Base-by-base conservation (phyloP, 2,329 filamentous ascomycete genomes). In the Alternaria sp. region DNA sequence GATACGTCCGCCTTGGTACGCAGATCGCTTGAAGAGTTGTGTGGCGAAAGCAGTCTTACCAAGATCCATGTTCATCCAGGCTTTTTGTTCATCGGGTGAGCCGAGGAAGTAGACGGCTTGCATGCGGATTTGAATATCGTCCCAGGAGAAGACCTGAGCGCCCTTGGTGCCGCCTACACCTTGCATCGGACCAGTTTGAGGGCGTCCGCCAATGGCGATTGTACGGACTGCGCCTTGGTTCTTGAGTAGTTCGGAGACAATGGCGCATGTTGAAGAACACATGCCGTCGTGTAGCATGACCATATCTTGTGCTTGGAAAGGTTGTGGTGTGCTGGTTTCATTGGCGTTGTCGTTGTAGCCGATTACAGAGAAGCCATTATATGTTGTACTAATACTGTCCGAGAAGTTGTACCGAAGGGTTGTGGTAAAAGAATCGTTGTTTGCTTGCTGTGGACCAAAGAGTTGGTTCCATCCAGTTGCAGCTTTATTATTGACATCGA, bases 231-330 rank as follows among this genome's bases (percentile, higher is more conserved):
- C 78, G 10, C 75, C 81, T 71, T 82, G 80, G 50, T 81, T 79
- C 20, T 79, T 79, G 70, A 83, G 79, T 4, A 83, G 70, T 60
- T 83, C 81, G n/a, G 74, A 71, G 61, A 80, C 81, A 60, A 83
- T 80, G 41, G 80, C 79, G 70, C 81, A 83, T n/a, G 81, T 82
- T 1, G 76, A 80, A 2, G 80, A 79, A 67, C 81, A 83, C 75
- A 80, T 80, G 57, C 81, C 81, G 54, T 83, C 81, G 63, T 78
- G 74, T 3, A 82, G 64, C 74, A 82, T 75, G 32, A 81, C 71
- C 56, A 82, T 80, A 63, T 82, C 73, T 32, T 78, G 66, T 2
- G 78, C 67, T 30, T 70, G 56, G 62, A 81, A 82, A 1, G 77
- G 75, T 59, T 78, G 75, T 2, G 76, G 71, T 14, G 71, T 74